Base-by-base conservation (phyloP, 495 filamentous ascomycete species). In the Penicillium turbatum region DNA sequence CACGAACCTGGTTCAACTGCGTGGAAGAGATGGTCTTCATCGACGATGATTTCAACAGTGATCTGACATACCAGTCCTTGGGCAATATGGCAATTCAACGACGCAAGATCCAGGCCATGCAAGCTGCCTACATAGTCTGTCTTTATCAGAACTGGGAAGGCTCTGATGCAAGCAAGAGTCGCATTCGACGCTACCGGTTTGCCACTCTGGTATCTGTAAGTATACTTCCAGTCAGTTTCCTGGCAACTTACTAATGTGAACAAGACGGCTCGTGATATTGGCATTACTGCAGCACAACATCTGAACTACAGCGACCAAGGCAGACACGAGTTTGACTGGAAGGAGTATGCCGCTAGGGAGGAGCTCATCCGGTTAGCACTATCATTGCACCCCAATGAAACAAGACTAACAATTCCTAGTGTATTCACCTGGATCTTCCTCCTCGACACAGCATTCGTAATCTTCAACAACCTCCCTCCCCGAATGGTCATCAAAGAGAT, bases 401-500 rank as follows among this genome's bases (percentile, higher is more conserved):
- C 9, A 24, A 1, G 3, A 35, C 53, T 60, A 11, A 60, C 17
- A 6, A 0, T 9, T 0, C 13, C 6, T 17, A 62, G 57, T 11
- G 9, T 52, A 15, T 59, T 63, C 13, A 64, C 49, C 19, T 68
- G 55, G 49, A 57, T 65, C 1, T 68, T 65, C n/a, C 38, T 68
- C 17, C 48, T 68, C 10, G 65, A 68, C n/a, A 57, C 62, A 1
- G 62, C 62, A 8, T 65, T 65, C 29, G 53, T 59, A 1, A 63
- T 65, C n/a, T 61, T 68, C 42, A 62, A 68, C 53, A 68, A 68
- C 17, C 41, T 62, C 1, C 65, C 65, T 6, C 68, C 66, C 10
- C 53, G 68, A n/a, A 65, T 69, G 56, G 56, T 65, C 1, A 59
- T 67, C 16, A 60, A 65, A 32, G 68, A 71, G 24, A 59, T 71